Evolutionary conservation across 2,329 filamentous ascomycete species (phyloP), one percentile per base, ranked within the genome.

Genomic region (Xylariaceae sp.): DNA sequence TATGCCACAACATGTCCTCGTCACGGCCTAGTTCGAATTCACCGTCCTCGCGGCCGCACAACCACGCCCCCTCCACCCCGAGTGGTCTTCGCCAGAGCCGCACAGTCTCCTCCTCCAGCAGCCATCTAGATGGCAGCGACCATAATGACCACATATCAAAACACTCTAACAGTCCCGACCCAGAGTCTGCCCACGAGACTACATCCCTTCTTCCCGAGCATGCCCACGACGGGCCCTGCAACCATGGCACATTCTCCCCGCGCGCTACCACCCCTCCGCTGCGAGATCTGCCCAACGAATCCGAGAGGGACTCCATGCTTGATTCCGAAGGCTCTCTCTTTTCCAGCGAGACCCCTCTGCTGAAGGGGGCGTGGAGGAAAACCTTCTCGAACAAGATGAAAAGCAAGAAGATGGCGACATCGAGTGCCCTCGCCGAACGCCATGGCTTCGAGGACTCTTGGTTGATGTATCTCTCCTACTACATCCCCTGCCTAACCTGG

Each of bases 401-500:
- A 54, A 82, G 78, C 56, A 85, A 84, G 66, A 88, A 86, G 69
- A 87, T 86, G 76, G 87, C 83, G 59, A 87, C 84, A 12, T 91
- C 89, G 46, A 83, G 82, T 56, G 84, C 80, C 61, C 77, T 95
- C 36, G 88, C 88, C 7, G 80, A 87, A 62, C 79, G 79, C 47
- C 84, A 93, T 63, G 89, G 90, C 31, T 78, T 95, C 62, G 84
- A 84, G 63, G 85, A 90, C 66, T 85, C 81, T 18, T 79, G 82
- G 52, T 76, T 82, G 56, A 92, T 96, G 90, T 97, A 97, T 67
- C 72, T 97, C 55, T 85, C 87, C 4, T 97, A 99, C 74, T 99
- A 99, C 68, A 77, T 99, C 42, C 94, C 94, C 0, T 89, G 92
- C 56, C 75, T 96, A 59, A 91, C 87, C 58, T 99, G 94, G 94